Conservation (phyloP, 805 yeast genomes). For the Candida ipomoeae region DNA sequence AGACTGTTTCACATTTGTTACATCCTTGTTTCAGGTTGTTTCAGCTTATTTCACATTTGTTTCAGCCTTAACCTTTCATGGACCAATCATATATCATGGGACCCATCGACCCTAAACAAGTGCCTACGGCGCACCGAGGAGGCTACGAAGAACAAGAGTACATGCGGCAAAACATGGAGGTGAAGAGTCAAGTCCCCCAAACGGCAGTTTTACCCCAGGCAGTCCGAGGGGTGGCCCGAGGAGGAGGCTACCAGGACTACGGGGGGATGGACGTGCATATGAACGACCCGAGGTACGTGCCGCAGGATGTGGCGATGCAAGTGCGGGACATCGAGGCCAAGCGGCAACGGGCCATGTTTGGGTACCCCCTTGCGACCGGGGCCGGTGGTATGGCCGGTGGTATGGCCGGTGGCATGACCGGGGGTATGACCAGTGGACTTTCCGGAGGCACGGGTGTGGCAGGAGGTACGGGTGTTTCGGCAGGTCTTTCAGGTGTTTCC, state of each 20-base stretch:
- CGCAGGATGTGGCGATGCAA: conserved; percentile 12
- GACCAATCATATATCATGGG: conserved; percentile 16
- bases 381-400: background rate
- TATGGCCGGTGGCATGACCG: background rate
- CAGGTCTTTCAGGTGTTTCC: too few relatives aligned
- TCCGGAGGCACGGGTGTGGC: background rate
- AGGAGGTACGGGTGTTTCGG: background rate
- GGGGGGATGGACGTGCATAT: conserved; percentile 7
- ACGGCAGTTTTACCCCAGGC: conserved; percentile 10
- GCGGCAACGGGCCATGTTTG: conserved; percentile 11
- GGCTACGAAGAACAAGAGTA: conserved; percentile 15
- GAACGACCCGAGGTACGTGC: conserved; percentile 15
- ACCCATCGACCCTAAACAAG: conserved; percentile 10
- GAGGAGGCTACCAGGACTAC: background rate
- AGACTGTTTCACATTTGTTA: too few relatives aligned
- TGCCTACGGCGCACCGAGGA: conserved; percentile 7
- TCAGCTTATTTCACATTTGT: too few relatives aligned
- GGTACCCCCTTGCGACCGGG: conserved; percentile 8
- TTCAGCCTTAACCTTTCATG: conserved; percentile 3
- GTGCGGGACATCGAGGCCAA: conserved; percentile 16
- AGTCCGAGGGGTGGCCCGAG: background rate
- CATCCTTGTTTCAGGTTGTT: too few relatives aligned
- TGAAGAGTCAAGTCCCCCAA: conserved; percentile 16
- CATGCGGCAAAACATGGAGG: conserved; percentile 12
- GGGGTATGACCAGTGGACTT: background rate